Base-by-base conservation (phyloP, 1,139 yeast genomes). In the Magnusiomyces fungicola region DNA sequence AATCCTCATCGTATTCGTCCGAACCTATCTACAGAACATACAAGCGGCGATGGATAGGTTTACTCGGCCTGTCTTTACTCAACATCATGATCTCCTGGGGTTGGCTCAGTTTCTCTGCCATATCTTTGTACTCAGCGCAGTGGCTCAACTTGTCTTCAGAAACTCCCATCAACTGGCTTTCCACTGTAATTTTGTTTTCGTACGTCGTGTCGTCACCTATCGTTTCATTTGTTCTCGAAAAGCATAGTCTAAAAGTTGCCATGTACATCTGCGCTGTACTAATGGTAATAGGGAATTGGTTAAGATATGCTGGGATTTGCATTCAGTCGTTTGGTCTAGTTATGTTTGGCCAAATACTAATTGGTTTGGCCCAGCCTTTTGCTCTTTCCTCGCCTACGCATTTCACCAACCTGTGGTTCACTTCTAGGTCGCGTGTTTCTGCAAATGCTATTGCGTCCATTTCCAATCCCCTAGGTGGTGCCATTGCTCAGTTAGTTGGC, bases 391-490 rank as follows among this genome's bases (percentile, higher is more conserved):
- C 67, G 3, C 68, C 69, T 6, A 56, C 66, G n/a, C 60, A 61
- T 53, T 66, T 60, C 51, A 61, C 68, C 14, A 69, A 65, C 50
- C 50, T 61, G 48, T 66, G 70, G 70, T 66, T 64, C 55, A 65
- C 69, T 5, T 56, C 64, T 19, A 50, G 59, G 23, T 64, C 68
- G 1, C 60, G 70, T 25, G 65, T 66, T 23, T 61, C 68, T 25
- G 68, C 69, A 18, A 66, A 66, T 46, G 69, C 69, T 14, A 57
- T 66, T 42, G 66, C 66, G 12, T 61, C 69, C n/a, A 56, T 66
- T 38, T 58, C 70, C 3, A 66, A 65, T 50, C 70, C 70, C 2
- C 55, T 66, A 10, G 70, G 70, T 3, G 69, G 68, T n/a, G 70
- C 70, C n/a, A 57, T 66, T 49, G 70, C 67, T 16, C 65, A 65